Evolutionary conservation across 1,139 yeast species (phyloP).

Genomic region (Arxiozyma slooffiae): DNA sequence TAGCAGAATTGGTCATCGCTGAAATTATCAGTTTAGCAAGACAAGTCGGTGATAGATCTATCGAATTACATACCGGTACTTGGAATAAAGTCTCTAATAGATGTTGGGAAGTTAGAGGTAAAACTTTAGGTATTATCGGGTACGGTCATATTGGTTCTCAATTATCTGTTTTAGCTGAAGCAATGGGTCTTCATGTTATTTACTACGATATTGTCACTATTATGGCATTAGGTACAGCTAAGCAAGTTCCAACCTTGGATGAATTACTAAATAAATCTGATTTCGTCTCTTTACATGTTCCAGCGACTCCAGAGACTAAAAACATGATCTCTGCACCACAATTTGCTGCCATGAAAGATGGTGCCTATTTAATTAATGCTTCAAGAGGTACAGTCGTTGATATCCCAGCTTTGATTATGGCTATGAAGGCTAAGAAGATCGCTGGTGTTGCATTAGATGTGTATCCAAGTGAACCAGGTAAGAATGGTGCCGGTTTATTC

Average conservation of each 20-base stretch:
- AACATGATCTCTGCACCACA: constrained; percentile 84
- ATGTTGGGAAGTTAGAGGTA: constrained; percentile 99
- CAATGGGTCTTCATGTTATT: constrained; percentile 94
- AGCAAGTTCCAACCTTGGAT: constrained; percentile 77
- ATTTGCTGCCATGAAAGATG: constrained; percentile 93
- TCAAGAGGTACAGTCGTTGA: constrained; percentile 97
- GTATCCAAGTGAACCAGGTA: constrained; percentile 95
- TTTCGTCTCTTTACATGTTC: constrained; percentile 89
- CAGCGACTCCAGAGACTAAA: constrained; percentile 87
- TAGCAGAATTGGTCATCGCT: constrained; percentile 94
- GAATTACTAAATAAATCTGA: constrained; percentile 76
- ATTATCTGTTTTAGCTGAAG: constrained; percentile 91
- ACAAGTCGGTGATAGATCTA: constrained; percentile 94
- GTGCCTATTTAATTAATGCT: constrained; percentile 88
- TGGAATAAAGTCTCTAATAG: constrained; percentile 95
- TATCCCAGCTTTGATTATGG: constrained; percentile 84
- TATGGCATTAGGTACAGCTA: constrained; percentile 95
- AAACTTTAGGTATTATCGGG: constrained; percentile 93
- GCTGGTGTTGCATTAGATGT: constrained; percentile 98
- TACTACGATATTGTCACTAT: constrained; percentile 88
- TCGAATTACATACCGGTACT: constrained; percentile 91
- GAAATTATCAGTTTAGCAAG: constrained; percentile 91
- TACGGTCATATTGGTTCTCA: constrained; percentile 98
- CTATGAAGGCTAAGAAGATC: constrained; percentile 84
- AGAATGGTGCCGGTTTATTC: constrained; percentile 82